Base-by-base conservation (phyloP, 257 asterid genomes). In the Coffea eugenioides region DNA sequence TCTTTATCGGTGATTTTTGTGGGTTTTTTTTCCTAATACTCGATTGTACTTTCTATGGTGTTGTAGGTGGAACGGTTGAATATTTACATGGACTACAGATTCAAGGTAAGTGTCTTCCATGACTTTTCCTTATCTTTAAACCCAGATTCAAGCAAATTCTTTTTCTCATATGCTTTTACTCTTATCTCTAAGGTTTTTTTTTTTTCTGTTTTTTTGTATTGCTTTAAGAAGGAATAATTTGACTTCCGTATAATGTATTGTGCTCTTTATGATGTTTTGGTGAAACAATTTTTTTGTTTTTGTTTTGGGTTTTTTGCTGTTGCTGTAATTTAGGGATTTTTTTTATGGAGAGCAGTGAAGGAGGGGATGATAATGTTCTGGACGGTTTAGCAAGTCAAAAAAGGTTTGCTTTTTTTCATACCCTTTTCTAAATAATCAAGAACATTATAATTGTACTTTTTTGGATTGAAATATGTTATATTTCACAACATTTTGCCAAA, bases 321-420 rank as follows among this genome's bases (percentile, higher is more conserved):
- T 21, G 61, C 67, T 25, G 79, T 82, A 78, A 79, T 81, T 69
- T 79, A 77, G 81, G 83, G 88, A 79, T 81, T 83, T 21, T 31
- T 84, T 51, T 76, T 39, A 93, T 95, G 97, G 97, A 91, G 84
- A 84, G 83, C 78, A 81, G 82, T 82, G 91, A 88, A 79, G 96
- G 89, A 68, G 92, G 85, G 66, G 97, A 90, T 79, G 98, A 96
- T 87, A 91, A 77, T 90, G 97, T 56, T 92, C 99, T 83, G 99
- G 98, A 70, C 93, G 99, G 99, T 89, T 91, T 39, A 39, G 93
- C 96, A 92, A 87, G 99, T 96, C 43, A 96, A 94, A 91, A 96
- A 96, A 31, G 98, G 99, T 96, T 48, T 49, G 79, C 70, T 79
- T 72, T 14, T 51, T 81, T 39, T 31, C 12, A 62, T 7, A 70